Evolutionary conservation across 805 yeast species (phyloP).

Genomic region (Starmerella apis): DNA sequence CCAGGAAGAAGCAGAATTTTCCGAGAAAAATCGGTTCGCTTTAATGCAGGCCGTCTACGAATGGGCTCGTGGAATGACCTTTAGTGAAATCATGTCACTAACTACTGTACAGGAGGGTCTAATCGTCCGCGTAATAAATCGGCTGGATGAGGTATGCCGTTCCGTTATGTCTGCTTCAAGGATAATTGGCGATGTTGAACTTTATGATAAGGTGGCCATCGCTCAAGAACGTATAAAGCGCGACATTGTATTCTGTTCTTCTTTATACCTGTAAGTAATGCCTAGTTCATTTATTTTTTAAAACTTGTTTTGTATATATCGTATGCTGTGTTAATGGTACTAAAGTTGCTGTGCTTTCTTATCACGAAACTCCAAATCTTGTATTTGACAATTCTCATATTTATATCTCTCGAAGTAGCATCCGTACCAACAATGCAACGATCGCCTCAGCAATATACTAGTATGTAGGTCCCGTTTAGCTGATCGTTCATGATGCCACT

Average conservation of each 20-base stretch:
- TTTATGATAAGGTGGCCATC: conserved; percentile 77
- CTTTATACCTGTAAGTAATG: conserved; percentile 72
- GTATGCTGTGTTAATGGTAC: too few relatives aligned
- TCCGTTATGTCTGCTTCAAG: conserved; percentile 89
- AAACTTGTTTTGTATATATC: too few relatives aligned
- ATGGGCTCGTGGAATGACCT: conserved; percentile 93
- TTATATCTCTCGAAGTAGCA: too few relatives aligned
- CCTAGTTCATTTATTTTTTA: too few relatives aligned
- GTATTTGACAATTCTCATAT: too few relatives aligned
- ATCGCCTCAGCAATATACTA: too few relatives aligned
- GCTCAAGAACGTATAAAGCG: conserved; percentile 94
- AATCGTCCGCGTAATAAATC: conserved; percentile 87
- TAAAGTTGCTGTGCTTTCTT: too few relatives aligned
- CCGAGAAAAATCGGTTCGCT: conserved; percentile 77
- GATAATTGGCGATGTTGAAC: conserved; percentile 84
- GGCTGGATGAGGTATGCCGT: conserved; percentile 89
- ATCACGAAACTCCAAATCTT: too few relatives aligned
- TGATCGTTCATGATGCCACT: conserved; percentile 63
- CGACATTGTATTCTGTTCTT: conserved; percentile 95
- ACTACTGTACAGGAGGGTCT: conserved; percentile 93
- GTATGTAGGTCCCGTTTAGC: conserved; percentile 66
- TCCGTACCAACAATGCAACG: too few relatives aligned
- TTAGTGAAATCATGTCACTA: conserved; percentile 79
- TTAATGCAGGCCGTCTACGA: conserved; percentile 90
- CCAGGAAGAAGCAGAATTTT: conserved; percentile 73